Base-by-base conservation (phyloP, 768 basidiomycete species). In the Russula foetens region DNA sequence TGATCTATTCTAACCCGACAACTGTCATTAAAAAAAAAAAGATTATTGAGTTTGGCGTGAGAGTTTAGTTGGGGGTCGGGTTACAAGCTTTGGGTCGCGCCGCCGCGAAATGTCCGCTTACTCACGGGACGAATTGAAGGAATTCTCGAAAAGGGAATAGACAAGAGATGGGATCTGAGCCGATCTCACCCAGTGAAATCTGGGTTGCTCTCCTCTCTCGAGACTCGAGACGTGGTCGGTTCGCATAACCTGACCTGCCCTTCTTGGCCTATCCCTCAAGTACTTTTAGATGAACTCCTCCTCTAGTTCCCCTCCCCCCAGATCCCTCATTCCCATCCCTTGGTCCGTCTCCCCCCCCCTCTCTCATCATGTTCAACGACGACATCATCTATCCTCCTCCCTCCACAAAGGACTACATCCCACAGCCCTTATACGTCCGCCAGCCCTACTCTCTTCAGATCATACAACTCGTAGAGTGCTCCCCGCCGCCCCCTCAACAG, bases 71-170 rank as follows among this genome's bases (percentile, higher is more conserved):
- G 19, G 41, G 41, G 19, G n/a, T 43, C 41, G 19, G 31, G 35
- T 49, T 45, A 52, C 48, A 26, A 51, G 49, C 44, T 45, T n/a
- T 49, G 43, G 53, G 47, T 49, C 51, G 59, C 56, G 57, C 68
- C 56, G 57, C 68, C 67, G 68, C 59, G 64, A 57, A 69, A 69
- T 65, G 66, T 66, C 68, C 68, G 68, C 66, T 58, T 58, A 58
- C 56, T 58, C 62, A 64, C 62, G 61, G 35, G n/a, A 56, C 41
- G 45, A 57, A 63, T 61, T 46, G 63, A 54, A 58, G 50, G 52
- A 56, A 15, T 1, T 6, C 56, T 21, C 1, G 26, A 63, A 63
- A 58, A 44, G 63, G 56, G 55, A 47, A 56, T 45, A 15, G 48
- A 14, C 35, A 15, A 58, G 61, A 58, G 58, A 11, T 15, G 39